phyloP scores from a whole-genome alignment of 2,329 filamentous ascomycete genomes.

The Fusarium illudens region DNA sequence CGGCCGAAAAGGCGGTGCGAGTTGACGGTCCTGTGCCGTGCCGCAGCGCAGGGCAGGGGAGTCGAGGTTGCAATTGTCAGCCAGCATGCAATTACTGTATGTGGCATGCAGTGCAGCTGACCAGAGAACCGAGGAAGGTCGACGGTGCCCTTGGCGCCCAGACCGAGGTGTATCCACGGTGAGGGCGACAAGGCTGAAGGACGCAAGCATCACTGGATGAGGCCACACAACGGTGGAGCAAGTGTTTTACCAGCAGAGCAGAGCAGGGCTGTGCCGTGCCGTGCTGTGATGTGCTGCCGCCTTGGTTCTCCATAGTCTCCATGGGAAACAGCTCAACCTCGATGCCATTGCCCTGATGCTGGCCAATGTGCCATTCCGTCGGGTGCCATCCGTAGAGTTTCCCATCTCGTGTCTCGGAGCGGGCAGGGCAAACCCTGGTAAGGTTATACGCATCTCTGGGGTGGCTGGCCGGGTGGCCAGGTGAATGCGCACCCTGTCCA shows the following conservation, averaged over 20 bases:
- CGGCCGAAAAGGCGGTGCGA: slow-evolving; percentile 7
- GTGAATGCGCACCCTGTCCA: neutral
- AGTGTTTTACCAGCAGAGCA: slow-evolving; percentile 16
- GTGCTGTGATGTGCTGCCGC: too few relatives aligned
- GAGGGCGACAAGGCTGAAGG: slow-evolving; percentile 33
- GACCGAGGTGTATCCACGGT: slow-evolving; percentile 29
- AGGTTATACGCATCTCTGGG: neutral
- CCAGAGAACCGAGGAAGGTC: slow-evolving; percentile 10
- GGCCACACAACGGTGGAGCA: slow-evolving; percentile 13
- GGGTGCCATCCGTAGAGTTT: neutral
- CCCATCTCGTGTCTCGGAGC: neutral
- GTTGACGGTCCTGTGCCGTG: neutral
- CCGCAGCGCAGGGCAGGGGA: too few relatives aligned
- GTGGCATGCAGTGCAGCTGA: slow-evolving; percentile 34
- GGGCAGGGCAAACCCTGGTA: slow-evolving; percentile 2
- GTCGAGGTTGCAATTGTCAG: slow-evolving; percentile 32
- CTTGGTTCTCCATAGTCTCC: neutral
- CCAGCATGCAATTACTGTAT: too few relatives aligned
- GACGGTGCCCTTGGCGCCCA: slow-evolving; percentile 26
- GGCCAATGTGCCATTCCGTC: slow-evolving; percentile 9
- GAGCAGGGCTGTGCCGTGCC: slow-evolving; percentile 3
- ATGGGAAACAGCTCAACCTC: slow-evolving; percentile 26
- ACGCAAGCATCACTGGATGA: slow-evolving; percentile 10
- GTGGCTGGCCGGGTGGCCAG: neutral
- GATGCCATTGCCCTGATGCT: slow-evolving; percentile 5